Conservation (phyloP, 805 yeast genomes). For the Candida mattraensis region DNA sequence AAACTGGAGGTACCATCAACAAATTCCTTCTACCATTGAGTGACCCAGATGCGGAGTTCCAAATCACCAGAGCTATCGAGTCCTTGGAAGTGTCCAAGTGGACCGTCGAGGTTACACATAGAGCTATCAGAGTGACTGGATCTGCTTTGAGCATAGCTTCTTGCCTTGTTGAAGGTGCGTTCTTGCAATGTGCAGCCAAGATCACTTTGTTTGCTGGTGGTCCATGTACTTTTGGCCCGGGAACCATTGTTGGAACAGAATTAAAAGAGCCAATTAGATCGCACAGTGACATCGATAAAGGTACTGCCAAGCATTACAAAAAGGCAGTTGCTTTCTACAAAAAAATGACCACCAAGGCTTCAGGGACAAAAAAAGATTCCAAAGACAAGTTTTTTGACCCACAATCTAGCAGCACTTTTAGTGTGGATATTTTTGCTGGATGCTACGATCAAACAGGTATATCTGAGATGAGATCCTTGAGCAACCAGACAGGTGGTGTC, state of each 20-base stretch:
- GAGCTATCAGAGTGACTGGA: conserved; percentile 92
- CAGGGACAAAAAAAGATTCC: conserved; percentile 42
- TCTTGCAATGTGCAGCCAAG: conserved; percentile 84
- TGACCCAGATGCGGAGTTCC: conserved; percentile 65
- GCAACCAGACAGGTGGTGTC: conserved; percentile 88
- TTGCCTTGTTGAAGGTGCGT: conserved; percentile 75
- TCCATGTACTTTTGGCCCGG: conserved; percentile 93
- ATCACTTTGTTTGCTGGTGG: conserved; percentile 91
- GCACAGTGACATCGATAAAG: conserved; percentile 94
- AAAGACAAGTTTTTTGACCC: conserved; percentile 39
- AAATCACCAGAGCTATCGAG: conserved; percentile 76
- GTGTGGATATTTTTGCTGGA: conserved; percentile 90
- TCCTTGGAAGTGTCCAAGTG: conserved; percentile 62
- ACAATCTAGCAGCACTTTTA: conserved; percentile 58
- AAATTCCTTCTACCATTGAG: conserved; percentile 36
- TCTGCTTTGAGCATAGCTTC: conserved; percentile 87
- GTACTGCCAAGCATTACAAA: conserved; percentile 81
- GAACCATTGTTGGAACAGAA: conserved; percentile 87
- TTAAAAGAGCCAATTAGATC: conserved; percentile 96
- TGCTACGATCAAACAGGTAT: conserved; percentile 96
- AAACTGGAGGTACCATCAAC: conserved; percentile 41
- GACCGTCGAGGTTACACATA: conserved; percentile 79
- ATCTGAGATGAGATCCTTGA: conserved; percentile 85
- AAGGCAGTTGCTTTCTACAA: conserved; percentile 85
- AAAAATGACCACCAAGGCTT: conserved; percentile 66